A percentile compares a stretch with the other conserved stretches of the same genome.
Evolutionary conservation across 352 stramenopile genomes (phyloP).

Genomic region (Pythium volutum): DNA sequence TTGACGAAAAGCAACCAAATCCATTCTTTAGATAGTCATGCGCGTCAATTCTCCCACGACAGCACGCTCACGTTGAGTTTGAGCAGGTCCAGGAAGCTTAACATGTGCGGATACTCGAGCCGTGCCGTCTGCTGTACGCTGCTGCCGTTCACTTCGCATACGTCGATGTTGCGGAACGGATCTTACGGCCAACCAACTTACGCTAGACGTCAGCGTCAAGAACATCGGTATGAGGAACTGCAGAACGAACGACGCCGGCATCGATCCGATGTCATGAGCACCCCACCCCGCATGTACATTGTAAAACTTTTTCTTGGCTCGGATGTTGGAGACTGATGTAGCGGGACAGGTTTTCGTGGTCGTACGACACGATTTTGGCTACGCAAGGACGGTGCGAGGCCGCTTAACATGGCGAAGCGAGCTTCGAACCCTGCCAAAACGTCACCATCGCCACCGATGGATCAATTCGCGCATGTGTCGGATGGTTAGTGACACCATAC

Average conservation of each 20-base stretch:
- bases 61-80: slow-evolving; percentile 21
- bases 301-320: slow-evolving; percentile 25
- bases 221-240: slow-evolving; percentile 11
- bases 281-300: slow-evolving; percentile 28
- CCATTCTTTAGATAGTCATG: no score
- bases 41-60: no score
- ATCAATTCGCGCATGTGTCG: slow-evolving; percentile 24
- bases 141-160: slow-evolving; percentile 33
- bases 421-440: slow-evolving; percentile 15
- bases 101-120: slow-evolving; percentile 33
- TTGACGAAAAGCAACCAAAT: no score
- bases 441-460: slow-evolving; percentile 16
- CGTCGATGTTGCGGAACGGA: slow-evolving; percentile 41
- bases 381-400: background rate
- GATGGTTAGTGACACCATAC: slow-evolving; percentile 10
- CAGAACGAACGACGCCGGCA: slow-evolving; percentile 8
- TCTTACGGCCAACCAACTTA: slow-evolving; percentile 25
- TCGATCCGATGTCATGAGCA: slow-evolving; percentile 1
- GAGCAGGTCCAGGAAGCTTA: slow-evolving; percentile 26
- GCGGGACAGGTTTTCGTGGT: slow-evolving; percentile 12
- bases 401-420: slow-evolving; percentile 7
- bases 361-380: slow-evolving; percentile 1
- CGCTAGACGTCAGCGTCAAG: slow-evolving; percentile 10
- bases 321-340: slow-evolving; percentile 9
- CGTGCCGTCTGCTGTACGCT: slow-evolving; percentile 27